These are phyloP conservation scores for Fusarium sp. DNA, from an alignment of 2,329 filamentous ascomycete genomes.

Conservation along the genomic window DNA sequence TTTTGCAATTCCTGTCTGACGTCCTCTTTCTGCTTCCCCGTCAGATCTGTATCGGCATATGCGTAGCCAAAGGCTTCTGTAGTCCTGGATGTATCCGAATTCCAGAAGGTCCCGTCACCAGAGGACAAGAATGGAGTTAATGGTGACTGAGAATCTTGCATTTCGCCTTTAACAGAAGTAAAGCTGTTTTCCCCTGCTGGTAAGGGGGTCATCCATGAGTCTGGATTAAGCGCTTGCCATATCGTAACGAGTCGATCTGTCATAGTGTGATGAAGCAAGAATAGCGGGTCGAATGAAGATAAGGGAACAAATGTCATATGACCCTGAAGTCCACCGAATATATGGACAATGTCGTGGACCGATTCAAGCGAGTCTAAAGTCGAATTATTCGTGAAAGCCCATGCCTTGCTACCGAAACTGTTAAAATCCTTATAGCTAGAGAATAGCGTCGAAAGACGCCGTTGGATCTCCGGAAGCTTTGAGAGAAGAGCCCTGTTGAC, in stretches of 20 bases:
- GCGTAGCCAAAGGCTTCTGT: slow-evolving; percentile 77
- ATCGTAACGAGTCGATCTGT: slow-evolving; percentile 81
- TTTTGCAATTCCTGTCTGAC: slow-evolving; percentile 52
- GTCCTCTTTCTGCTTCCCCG: slow-evolving; percentile 42
- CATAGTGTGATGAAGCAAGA: slow-evolving; percentile 82
- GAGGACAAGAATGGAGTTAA: slow-evolving; percentile 75
- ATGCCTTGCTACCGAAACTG: slow-evolving; percentile 76
- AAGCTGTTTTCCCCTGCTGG: slow-evolving; percentile 69
- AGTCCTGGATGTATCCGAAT: slow-evolving; percentile 70
- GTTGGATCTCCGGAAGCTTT: slow-evolving; percentile 66
- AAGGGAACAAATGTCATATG: slow-evolving; percentile 79
- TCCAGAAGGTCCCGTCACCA: slow-evolving; percentile 73
- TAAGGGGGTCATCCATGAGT: slow-evolving; percentile 72
- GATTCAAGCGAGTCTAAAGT: slow-evolving; percentile 74
- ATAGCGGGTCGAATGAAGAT: slow-evolving; percentile 83
- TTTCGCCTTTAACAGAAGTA: slow-evolving; percentile 65
- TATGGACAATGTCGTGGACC: slow-evolving; percentile 73
- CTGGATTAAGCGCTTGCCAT: slow-evolving; percentile 80
- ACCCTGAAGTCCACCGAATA: slow-evolving; percentile 68
- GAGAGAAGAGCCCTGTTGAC: slow-evolving; percentile 61
- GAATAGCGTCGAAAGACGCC: slow-evolving; percentile 75
- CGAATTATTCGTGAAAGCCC: slow-evolving; percentile 61
- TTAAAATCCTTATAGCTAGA: slow-evolving; percentile 76
- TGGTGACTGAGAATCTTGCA: slow-evolving; percentile 67
- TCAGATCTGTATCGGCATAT: slow-evolving; percentile 71